A percentile compares a stretch with the other conserved stretches of the same genome.
phyloP scores from a whole-genome alignment of 768 basidiomycete genomes.

The Hemileccinum rubropunctum region DNA sequence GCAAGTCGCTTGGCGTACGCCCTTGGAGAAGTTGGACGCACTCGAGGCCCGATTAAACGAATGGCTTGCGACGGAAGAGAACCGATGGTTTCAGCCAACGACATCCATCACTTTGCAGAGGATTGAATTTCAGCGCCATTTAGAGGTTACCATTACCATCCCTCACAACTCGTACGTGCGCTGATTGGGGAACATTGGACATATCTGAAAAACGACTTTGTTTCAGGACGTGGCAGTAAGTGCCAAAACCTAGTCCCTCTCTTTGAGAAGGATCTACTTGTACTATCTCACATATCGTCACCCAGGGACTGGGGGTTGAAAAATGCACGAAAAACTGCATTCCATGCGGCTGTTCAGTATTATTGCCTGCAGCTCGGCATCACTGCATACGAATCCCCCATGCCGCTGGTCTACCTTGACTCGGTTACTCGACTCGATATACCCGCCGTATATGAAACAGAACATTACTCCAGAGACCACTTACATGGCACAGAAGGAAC shows the following conservation, averaged over 20 bases:
- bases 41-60: slow-evolving; percentile 66
- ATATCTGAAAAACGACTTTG: slow-evolving; percentile 3
- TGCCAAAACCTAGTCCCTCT: neutral
- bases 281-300: slow-evolving; percentile 4
- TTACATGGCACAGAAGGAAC: slow-evolving; percentile 3
- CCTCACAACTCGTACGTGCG: slow-evolving; percentile 45
- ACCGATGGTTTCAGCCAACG: slow-evolving; percentile 72
- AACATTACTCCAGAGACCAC: slow-evolving; percentile 1
- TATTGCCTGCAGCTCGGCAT: slow-evolving; percentile 72
- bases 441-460: slow-evolving; percentile 1
- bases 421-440: slow-evolving; percentile 13
- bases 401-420: slow-evolving; percentile 54
- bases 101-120: slow-evolving; percentile 62
- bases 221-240: slow-evolving; percentile 36
- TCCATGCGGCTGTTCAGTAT: slow-evolving; percentile 74
- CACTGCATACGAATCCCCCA: slow-evolving; percentile 52
- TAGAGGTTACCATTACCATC: slow-evolving; percentile 70
- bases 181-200: neutral
- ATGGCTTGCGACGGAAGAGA: slow-evolving; percentile 77
- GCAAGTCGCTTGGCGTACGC: slow-evolving; percentile 76
- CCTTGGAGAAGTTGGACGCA: slow-evolving; percentile 65
- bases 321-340: slow-evolving; percentile 64
- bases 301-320: slow-evolving; percentile 59
- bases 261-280: neutral
- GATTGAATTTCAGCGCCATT: slow-evolving; percentile 62